Evolutionary conservation across 495 filamentous ascomycete genomes (phyloP), one percentile per base, ranked within the genome.

Genomic region (Podospora appendiculata): DNA sequence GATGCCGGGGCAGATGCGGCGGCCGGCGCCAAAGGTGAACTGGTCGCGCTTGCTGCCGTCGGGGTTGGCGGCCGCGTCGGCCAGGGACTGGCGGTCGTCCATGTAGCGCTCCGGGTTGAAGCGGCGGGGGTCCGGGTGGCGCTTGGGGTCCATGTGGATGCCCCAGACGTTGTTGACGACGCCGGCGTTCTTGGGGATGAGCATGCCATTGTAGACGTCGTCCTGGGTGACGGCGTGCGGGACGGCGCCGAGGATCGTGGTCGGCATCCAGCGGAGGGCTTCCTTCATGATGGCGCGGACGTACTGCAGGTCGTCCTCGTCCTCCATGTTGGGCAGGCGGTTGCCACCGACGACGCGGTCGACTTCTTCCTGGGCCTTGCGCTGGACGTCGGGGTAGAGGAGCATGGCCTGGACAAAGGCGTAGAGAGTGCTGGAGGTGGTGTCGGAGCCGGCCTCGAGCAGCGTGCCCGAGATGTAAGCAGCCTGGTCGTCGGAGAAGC

Each of bases 361-460:
- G 11, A 84, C 55, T 52, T 82, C 78, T 19, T 66, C 71, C 53
- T 83, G 80, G 9, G 74, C 77, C 43, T 72, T 70, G 38, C 63
- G 63, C 40, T 72, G 69, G 14, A 77, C 70, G 32, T 76, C 65
- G 9, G 75, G 75, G 43, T 70, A 83, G 52, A 68, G 67, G 39
- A 66, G 60, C 73, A 87, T 74, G 34, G 80, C 83, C 25, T 84
- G 77, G 35, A 86, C 71, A 43, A 81, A 82, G 14, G 73, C 78
- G 58, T 76, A 75, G 32, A 86, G 67, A 7, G 67, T 70, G 47
- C 59, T 63, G 11, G 74, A 66, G 16, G 68, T 70, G 56, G 80
- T 84, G 56, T 85, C 83, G 17, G 78, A 76, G 6, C 81, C 83
- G 9, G 76, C 82, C 19, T 76, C 70, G 35, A 82, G 77, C 0